Evolutionary conservation across 2,329 filamentous ascomycete species (phyloP), one percentile per base, ranked within the genome.

Genomic region (Sclerotinia sclerotiorum): DNA sequence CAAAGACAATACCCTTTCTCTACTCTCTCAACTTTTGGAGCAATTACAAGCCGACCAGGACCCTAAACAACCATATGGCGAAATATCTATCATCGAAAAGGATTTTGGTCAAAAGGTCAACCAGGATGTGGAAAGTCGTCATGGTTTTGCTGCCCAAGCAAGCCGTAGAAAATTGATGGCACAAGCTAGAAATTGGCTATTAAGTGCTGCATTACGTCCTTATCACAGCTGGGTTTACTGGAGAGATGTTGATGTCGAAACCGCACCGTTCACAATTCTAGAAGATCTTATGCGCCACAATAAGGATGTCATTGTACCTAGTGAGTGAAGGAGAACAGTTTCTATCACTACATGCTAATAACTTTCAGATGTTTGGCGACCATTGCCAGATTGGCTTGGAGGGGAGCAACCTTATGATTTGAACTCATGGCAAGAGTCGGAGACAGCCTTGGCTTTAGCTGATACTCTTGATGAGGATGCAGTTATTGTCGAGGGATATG

Each of bases 151-250:
- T 42, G 95, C 95, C 1, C 95, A 99, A 80, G 95, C 95, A 32
- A 91, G 90, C 73, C 87, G 95, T 75, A 88, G 95, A 79, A 99
- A 99, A 82, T 85, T 97, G 76, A 99, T 99, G 95, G 95, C 95
- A 0, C 93, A 97, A 81, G 95, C 95, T 63, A 87, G 95, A 71
- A 99, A 99, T 80, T 99, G 95, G 95, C 84, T 99, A 65, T 82
- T 99, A 68, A 97, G 93, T 76, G 94, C 95, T 52, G 94, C 95
- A 29, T 82, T 99, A 66, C 88, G 95, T 55, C 95, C 95, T 1
- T 96, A 95, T 65, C 95, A 99, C 78, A 97, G 94, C 72, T 99
- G 95, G 95, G 95, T 99, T 13, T 99, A 99, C 78, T 99, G 95
- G 95, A 89, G 95, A 80, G 95, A 99, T 81, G 95, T 97, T 32